Evolutionary conservation across 2,329 filamentous ascomycete genomes (phyloP).

Genomic region (Sarocladium kiliense): DNA sequence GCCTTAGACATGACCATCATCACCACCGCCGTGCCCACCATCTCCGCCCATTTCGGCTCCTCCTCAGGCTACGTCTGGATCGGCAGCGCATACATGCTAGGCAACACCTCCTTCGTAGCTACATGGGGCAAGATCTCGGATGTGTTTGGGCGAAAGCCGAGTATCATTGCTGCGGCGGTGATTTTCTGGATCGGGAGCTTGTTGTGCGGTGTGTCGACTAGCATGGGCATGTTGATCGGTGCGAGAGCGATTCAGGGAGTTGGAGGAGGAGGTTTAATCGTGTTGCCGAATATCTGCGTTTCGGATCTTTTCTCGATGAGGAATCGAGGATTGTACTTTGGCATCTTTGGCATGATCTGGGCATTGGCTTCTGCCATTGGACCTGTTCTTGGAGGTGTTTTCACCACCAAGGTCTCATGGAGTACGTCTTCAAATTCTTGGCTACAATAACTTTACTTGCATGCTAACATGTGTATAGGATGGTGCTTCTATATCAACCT

Average conservation of each 20-base stretch:
- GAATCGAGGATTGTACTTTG: slow-evolving; percentile 46
- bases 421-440: slow-evolving; percentile 22
- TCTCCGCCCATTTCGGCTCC: slow-evolving; percentile 58
- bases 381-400: slow-evolving; percentile 63
- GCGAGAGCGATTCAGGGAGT: slow-evolving; percentile 52
- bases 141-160: slow-evolving; percentile 53
- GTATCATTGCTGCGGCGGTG: slow-evolving; percentile 43
- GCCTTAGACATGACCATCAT: slow-evolving; percentile 58
- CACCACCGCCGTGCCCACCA: slow-evolving; percentile 62
- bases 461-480: background rate
- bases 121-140: slow-evolving; percentile 64
- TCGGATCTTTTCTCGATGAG: slow-evolving; percentile 51
- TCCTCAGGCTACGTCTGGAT: slow-evolving; percentile 73
- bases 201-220: slow-evolving; percentile 44
- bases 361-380: slow-evolving; percentile 61
- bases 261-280: slow-evolving; percentile 52
- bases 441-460: background rate
- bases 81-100: slow-evolving; percentile 67
- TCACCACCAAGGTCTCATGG: slow-evolving; percentile 61
- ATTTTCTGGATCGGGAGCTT: slow-evolving; percentile 52
- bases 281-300: slow-evolving; percentile 55
- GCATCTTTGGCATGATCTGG: slow-evolving; percentile 53
- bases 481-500: slow-evolving; percentile 68
- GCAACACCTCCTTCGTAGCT: slow-evolving; percentile 60
- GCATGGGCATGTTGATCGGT: slow-evolving; percentile 48